Conservation (phyloP, 208 protist species). For the Crithidia fasciculata region DNA sequence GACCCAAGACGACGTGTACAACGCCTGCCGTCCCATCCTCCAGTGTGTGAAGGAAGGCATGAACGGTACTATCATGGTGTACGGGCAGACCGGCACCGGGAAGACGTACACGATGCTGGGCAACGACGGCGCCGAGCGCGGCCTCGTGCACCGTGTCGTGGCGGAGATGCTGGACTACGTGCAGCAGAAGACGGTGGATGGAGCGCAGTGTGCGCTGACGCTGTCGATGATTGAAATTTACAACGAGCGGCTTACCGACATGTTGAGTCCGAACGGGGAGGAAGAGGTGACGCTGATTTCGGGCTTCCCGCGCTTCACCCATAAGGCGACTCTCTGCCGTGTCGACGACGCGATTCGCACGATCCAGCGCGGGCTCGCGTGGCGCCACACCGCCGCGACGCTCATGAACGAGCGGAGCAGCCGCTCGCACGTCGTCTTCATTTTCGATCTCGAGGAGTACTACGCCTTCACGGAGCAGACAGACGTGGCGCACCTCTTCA, state of each 20-base stretch:
- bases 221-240: constrained; percentile 95
- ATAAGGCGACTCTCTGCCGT: constrained; percentile 70
- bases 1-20: constrained; percentile 88
- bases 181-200: constrained; percentile 80
- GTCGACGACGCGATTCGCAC: constrained; percentile 80
- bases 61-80: constrained; percentile 94
- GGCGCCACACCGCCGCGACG: constrained; percentile 91
- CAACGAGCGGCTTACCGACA: constrained; percentile 91
- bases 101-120: constrained; percentile 97
- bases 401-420: constrained; percentile 96
- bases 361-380: constrained; percentile 67
- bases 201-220: constrained; percentile 85
- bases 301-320: constrained; percentile 79
- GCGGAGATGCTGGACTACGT: constrained; percentile 92
- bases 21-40: constrained; percentile 83
- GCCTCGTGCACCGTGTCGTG: constrained; percentile 92
- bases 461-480: constrained; percentile 88
- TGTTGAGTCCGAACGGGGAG: constrained; percentile 82
- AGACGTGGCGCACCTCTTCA: constrained; percentile 94
- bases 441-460: constrained; percentile 88
- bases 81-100: constrained; percentile 95
- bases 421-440: constrained; percentile 97
- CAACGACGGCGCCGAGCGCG: constrained; percentile 47
- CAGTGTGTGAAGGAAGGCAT: constrained; percentile 90
- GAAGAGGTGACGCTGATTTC: constrained; percentile 85